Base-by-base conservation (phyloP, 106 monocot genomes). In the Alisma plantagoaquatica region DNA sequence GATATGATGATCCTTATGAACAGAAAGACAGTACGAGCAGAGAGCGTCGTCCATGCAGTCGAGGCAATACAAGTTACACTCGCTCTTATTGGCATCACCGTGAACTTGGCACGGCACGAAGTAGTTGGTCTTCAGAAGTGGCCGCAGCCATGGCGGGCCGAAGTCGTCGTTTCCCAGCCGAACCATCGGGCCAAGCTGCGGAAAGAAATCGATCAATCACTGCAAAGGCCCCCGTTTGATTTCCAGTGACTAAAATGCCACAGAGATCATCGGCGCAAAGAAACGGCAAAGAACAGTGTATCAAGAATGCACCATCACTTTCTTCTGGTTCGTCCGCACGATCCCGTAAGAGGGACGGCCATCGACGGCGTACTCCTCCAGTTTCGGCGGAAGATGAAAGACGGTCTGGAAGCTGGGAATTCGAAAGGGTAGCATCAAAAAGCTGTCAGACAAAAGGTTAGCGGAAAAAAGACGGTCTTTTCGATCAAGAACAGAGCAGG, bases 61-160 rank as follows among this genome's bases (percentile, higher is more conserved):
- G 49, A 93, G 52, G 59, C 93, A 93, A 73, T 87, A 93, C 75
- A 83, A 67, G 51, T 93, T 93, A 70, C 93, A 93, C 54, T 93
- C 93, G 56, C 80, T 75, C 74, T 93, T 93, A 75, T 45, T 71
- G 27, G 79, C 68, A 29, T 74, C 83, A 1, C 64, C 62, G 33
- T 93, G 93, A 27, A 75, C 33, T 33, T 59, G 43, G 49, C 93
- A 93, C n/a, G 73, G 60, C 2, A 73, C 31, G 51, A 93, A 93
- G 74, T 87, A 94, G 58, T 43, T 77, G 7, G 92, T 75, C 18
- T 63, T 72, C 51, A 93, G 43, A 18, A 93, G 71, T 33, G 92
- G 77, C 51, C 50, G 52, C 50, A 87, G 67, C 93, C 87, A 93
- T 59, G 79, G 72, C 30, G 93, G 93, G 2, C 70, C 73, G 7